Percentiles rank a stretch among this genome's conserved stretches.
Evolutionary conservation across 73 alveolate genomes (phyloP).

Genomic region (Blepharisma japonicum): DNA sequence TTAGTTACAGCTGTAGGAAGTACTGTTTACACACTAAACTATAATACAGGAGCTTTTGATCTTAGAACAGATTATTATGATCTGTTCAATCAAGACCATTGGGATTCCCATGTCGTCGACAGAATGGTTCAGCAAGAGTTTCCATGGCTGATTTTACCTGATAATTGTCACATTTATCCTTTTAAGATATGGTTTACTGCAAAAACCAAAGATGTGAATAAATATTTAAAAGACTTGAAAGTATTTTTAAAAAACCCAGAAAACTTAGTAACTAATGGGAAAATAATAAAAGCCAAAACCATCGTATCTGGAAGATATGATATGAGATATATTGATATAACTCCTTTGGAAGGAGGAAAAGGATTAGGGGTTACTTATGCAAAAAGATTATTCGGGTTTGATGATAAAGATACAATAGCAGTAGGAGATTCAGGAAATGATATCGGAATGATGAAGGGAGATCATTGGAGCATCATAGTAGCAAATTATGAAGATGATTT

Average conservation of each 20-base stretch:
- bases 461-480: not conserved
- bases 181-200: conserved; percentile 23
- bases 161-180: conserved; percentile 2
- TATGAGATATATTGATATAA: conserved; percentile 28
- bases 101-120: conserved; percentile 14
- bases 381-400: not conserved
- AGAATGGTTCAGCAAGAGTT: not conserved
- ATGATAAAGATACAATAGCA: not conserved
- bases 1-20: conserved; percentile 25
- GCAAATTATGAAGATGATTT: conserved; percentile 11
- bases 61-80: not conserved
- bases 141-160: not conserved
- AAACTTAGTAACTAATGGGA: not conserved
- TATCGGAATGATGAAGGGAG: conserved; percentile 1
- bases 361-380: conserved; percentile 18
- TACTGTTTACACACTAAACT: not conserved
- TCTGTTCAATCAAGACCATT: not conserved
- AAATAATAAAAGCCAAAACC: conserved; percentile 6
- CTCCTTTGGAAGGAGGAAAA: conserved; percentile 20
- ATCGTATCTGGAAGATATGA: conserved; percentile 4
- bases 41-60: not conserved
- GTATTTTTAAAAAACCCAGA: not conserved
- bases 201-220: not conserved
- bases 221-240: not conserved
- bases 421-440: conserved; percentile 28